A percentile compares a stretch with the other conserved stretches of the same genome.
Evolutionary conservation across 1,139 yeast genomes (phyloP).

Genomic region (Pichiaceae sp.): DNA sequence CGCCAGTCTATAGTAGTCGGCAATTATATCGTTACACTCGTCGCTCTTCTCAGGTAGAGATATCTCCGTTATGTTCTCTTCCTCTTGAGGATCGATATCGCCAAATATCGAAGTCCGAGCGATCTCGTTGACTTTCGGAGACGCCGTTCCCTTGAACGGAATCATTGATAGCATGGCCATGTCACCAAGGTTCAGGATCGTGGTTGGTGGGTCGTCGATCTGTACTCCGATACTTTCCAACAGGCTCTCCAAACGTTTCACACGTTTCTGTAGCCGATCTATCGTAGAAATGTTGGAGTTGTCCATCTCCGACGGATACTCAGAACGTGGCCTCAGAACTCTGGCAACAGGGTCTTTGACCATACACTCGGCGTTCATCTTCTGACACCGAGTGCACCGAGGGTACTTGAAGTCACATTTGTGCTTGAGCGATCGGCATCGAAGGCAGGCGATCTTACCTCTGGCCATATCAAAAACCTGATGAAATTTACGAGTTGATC

Average conservation of each 20-base stretch:
- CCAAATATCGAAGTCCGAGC: slow-evolving; percentile 10
- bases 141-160: slow-evolving; percentile 8
- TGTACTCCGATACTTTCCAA: slow-evolving; percentile 3
- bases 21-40: neutral
- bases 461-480: no score
- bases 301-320: neutral
- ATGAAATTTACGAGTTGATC: no score
- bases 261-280: slow-evolving; percentile 2
- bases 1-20: slow-evolving; percentile 9
- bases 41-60: slow-evolving; percentile 3
- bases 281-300: neutral
- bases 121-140: slow-evolving; percentile 6
- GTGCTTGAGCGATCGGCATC: slow-evolving; percentile 14
- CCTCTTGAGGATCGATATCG: neutral
- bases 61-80: no score
- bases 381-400: slow-evolving; percentile 12
- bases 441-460: slow-evolving; percentile 14
- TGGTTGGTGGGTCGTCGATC: neutral
- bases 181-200: slow-evolving; percentile 5
- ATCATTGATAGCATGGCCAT: slow-evolving; percentile 9
- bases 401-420: slow-evolving; percentile 14
- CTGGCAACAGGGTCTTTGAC: slow-evolving; percentile 11
- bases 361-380: slow-evolving; percentile 9
- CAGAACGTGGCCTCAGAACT: slow-evolving; percentile 3
- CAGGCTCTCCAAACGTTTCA: slow-evolving; percentile 4